Base-by-base conservation (phyloP, 306 rosid genomes). In the Mimosa bimucronata region DNA sequence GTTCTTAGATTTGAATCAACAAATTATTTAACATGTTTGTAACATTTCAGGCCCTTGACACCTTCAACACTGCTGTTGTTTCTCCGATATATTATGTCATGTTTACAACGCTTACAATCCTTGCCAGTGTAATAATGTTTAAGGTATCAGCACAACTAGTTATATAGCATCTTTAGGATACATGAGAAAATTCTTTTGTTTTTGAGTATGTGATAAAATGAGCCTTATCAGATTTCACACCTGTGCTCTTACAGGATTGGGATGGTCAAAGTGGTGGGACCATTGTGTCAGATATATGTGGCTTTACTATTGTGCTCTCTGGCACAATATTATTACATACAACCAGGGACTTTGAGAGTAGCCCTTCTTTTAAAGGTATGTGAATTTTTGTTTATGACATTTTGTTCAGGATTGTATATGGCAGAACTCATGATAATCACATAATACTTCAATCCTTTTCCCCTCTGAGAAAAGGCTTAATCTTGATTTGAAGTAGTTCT, bases 121-220 rank as follows among this genome's bases (percentile, higher is more conserved):
- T 87, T 45, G 92, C 92, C 69, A 89, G 89, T 79, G 89, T 87
- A 70, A 89, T 87, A 61, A 87, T 89, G 92, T 89, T 89, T 74
- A 89, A 89, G 92, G 92, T 89, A 87, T 9, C 50, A 13, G 48
- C 61, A 53, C n/a, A n/a, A n/a, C 44, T 21, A 57, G 66, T 73
- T 18, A 14, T 19, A 15, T 77, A 46, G 74, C 45, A 23, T 64
- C 41, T 7, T 68, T 68, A n/a, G n/a, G 30, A 9, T 40, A 21
- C 7, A 40, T 67, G 7, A 10, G 30, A n/a, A 67, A 29, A 0
- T 19, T 67, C 9, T 4, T 5, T 68, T 21, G 73, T 21, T 67
- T 38, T 67, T 67, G 31, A 10, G 18, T 12, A 34, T 2, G 53
- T 41, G 2, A 21, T 5, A 40, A 68, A 40, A 68, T 41, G 31